These are phyloP conservation scores for Pouteria campechiana DNA, from an alignment of 179 eudicot genomes.

Conservation along the genomic window DNA sequence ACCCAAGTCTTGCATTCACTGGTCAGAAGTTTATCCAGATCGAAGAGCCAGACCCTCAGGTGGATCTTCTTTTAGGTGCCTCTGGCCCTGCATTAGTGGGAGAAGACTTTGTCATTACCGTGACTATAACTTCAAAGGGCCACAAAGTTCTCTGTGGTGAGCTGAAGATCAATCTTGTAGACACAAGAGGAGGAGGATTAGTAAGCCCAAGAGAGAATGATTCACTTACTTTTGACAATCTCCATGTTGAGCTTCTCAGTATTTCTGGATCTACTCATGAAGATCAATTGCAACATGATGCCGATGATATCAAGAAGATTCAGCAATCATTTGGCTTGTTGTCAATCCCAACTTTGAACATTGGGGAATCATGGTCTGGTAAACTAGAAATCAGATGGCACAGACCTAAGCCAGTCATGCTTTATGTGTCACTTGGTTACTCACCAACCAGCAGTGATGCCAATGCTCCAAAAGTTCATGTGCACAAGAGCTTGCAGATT, in stretches of 20 bases:
- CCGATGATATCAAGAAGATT: slow-evolving; percentile 56
- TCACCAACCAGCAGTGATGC: slow-evolving; percentile 45
- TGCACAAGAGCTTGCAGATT: slow-evolving; percentile 84
- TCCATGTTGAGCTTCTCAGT: slow-evolving; percentile 81
- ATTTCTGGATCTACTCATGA: slow-evolving; percentile 36
- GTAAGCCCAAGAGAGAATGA: slow-evolving; percentile 88
- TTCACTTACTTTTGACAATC: slow-evolving; percentile 40
- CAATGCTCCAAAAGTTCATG: slow-evolving; percentile 61
- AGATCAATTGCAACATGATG: slow-evolving; percentile 19
- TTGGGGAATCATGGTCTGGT: slow-evolving; percentile 81
- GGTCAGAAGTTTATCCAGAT: slow-evolving; percentile 85
- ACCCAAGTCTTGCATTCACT: slow-evolving; percentile 66
- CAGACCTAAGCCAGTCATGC: slow-evolving; percentile 87
- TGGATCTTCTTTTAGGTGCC: slow-evolving; percentile 57
- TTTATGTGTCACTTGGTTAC: slow-evolving; percentile 86
- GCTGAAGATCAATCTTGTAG: slow-evolving; percentile 85
- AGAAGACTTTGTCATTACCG: slow-evolving; percentile 71
- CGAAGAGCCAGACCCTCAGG: slow-evolving; percentile 90
- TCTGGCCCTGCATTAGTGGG: slow-evolving; percentile 87
- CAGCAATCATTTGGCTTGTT: slow-evolving; percentile 90
- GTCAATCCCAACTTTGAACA: slow-evolving; percentile 62
- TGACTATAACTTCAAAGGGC: slow-evolving; percentile 62
- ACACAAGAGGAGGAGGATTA: slow-evolving; percentile 86
- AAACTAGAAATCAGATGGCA: slow-evolving; percentile 83
- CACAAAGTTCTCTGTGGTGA: slow-evolving; percentile 74